These are phyloP conservation scores for Carex cristatella DNA, from an alignment of 176 grass and related monocot species.

Conservation along the genomic window DNA sequence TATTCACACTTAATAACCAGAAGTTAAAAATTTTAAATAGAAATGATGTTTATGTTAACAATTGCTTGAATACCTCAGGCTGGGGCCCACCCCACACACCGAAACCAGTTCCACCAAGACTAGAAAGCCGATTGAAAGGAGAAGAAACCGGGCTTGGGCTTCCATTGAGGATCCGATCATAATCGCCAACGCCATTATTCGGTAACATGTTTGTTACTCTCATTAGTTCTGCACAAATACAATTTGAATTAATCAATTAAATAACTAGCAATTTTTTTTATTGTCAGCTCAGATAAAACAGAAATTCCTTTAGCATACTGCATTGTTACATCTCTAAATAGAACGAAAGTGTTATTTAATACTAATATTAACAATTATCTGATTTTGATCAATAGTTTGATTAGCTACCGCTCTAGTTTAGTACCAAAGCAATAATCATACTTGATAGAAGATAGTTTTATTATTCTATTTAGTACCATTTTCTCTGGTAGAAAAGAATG, in stretches of 20 bases:
- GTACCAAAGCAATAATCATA: not conserved
- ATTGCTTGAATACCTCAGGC: constrained; percentile 47
- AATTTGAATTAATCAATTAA: constrained; percentile 8
- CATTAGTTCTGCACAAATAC: constrained; percentile 62
- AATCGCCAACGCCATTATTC: constrained; percentile 55
- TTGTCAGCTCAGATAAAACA: not conserved
- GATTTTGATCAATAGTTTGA: not conserved
- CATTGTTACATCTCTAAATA: not conserved
- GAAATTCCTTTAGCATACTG: not conserved
- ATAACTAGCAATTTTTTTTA: not conserved
- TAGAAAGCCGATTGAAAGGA: constrained; percentile 46
- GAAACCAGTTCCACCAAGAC: constrained; percentile 56
- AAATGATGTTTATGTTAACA: not conserved
- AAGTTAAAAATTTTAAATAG: constrained; percentile 1
- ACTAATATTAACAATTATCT: not conserved
- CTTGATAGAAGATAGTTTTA: not conserved
- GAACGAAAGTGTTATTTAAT: not conserved
- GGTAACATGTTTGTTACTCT: constrained; percentile 55
- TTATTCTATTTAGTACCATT: not conserved
- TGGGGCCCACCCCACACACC: constrained; percentile 55
- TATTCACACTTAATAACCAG: constrained; percentile 14
- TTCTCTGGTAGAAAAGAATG: constrained; percentile 1
- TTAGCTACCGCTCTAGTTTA: not conserved
- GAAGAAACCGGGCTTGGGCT: constrained; percentile 76
- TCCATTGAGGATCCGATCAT: constrained; percentile 37